A percentile compares a stretch with the other conserved stretches of the same genome.
Conservation (phyloP, 1,284 basidiomycete species). For the Rhodofomes roseus region DNA sequence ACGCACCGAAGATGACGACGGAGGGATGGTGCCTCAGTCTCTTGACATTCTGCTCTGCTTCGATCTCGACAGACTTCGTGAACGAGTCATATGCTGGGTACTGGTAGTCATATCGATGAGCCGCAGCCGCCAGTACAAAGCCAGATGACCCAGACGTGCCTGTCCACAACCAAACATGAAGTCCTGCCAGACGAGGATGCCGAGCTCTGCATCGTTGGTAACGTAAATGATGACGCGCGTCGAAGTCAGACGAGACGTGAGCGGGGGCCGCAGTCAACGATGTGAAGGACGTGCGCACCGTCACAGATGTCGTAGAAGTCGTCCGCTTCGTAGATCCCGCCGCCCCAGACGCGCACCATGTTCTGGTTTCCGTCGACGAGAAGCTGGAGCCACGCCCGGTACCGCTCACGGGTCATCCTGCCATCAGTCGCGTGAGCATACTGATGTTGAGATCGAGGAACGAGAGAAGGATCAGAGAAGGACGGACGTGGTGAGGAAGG, state of each 20-base stretch:
- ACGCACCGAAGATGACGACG: slow-evolving; percentile 76
- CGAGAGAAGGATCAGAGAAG: neutral
- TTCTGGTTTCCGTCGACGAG: slow-evolving; percentile 80
- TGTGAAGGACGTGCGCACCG: slow-evolving; percentile 37
- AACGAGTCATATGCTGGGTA: slow-evolving; percentile 80
- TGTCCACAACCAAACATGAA: slow-evolving; percentile 84
- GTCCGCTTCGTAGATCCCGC: slow-evolving; percentile 79
- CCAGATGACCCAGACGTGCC: slow-evolving; percentile 19
- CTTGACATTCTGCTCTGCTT: slow-evolving; percentile 73
- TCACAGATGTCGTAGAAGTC: slow-evolving; percentile 79
- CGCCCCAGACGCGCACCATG: slow-evolving; percentile 84
- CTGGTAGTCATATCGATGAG: slow-evolving; percentile 24
- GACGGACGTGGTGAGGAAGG: slow-evolving; percentile 74
- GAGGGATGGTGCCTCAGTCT: slow-evolving; percentile 75
- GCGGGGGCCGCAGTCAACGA: neutral
- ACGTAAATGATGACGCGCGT: slow-evolving; percentile 4
- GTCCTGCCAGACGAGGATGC: slow-evolving; percentile 84
- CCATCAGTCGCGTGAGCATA: neutral
- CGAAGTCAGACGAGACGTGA: neutral
- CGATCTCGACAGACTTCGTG: slow-evolving; percentile 57
- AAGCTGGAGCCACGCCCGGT: slow-evolving; percentile 70
- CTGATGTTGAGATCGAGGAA: neutral
- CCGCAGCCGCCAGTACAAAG: neutral
- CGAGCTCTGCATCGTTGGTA: slow-evolving; percentile 45
- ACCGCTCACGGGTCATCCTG: slow-evolving; percentile 45